These are phyloP conservation scores for Chytriomyces sp. DNA, from an alignment of 192 early-diverging fungal genomes.

Conservation along the genomic window DNA sequence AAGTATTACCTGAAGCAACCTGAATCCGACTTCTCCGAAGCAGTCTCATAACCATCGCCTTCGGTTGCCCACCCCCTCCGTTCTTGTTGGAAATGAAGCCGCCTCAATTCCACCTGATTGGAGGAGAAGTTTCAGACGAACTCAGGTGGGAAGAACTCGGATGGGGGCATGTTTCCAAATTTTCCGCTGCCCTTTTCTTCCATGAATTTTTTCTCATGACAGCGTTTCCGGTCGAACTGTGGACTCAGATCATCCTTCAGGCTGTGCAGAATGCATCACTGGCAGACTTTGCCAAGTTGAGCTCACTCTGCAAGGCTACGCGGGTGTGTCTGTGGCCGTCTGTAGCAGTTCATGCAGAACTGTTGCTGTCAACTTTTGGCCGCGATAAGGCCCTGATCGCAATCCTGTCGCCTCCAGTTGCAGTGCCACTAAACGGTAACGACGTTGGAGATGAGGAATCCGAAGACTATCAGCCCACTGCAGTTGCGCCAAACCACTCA, in stretches of 20 bases:
- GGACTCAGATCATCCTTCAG: background rate
- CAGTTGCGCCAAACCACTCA: background rate
- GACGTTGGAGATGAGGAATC: slow-evolving; percentile 8
- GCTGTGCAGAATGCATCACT: background rate
- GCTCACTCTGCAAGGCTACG: background rate
- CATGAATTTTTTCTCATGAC: background rate
- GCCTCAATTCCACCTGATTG: no score
- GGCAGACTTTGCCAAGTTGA: background rate
- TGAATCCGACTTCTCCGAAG: no score
- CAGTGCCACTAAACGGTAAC: background rate
- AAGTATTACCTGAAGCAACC: no score
- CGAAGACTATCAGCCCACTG: background rate
- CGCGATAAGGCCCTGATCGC: background rate
- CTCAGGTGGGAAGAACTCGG: no score
- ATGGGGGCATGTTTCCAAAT: no score
- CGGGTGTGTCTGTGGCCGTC: background rate
- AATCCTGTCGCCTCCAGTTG: background rate
- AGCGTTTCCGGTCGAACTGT: background rate
- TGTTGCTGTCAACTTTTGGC: background rate
- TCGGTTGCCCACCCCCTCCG: no score
- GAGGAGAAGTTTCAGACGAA: no score
- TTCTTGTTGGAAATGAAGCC: no score
- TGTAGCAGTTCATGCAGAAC: background rate
- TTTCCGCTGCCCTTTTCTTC: background rate
- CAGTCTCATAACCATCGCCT: no score